Base-by-base conservation (phyloP, 2,329 filamentous ascomycete species). In the Fusarium anthophilum region DNA sequence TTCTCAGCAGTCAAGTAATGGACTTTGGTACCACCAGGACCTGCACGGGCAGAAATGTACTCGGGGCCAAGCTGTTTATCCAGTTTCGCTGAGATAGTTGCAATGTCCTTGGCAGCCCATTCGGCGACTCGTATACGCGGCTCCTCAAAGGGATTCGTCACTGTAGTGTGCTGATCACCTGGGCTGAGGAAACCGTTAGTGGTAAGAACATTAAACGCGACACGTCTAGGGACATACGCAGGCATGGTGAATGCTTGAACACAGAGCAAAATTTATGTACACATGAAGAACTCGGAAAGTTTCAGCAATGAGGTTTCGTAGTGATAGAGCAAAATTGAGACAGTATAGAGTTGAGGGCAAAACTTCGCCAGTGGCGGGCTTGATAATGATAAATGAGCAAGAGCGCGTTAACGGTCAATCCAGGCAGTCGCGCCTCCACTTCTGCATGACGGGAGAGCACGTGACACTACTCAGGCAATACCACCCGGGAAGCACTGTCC, bases 1-100 rank as follows among this genome's bases (percentile, higher is more conserved):
- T 99, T 99, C 80, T 98, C 96, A 3, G 95, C 95, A n/a, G 95
- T 91, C 58, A 99, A 88, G 83, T 99, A 99, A 81, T 97, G 94
- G 24, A 99, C 93, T 80, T 93, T 96, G 73, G 92, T 90, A 56
- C 95, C 95, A 15, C 92, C 93, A 18, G 95, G 92, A 6, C 96
- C 96, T 20, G 93, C 87, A 79, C 96, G 89, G 47, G 94, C 90
- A 5, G 96, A 98, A 66, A 99, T 94, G 82, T 97, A 99, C 84
- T 99, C 97, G 0, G 96, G 96, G 0, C 96, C 96, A 17, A 99
- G 90, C 80, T 98, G 95, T 80, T 95, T 97, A 80, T 98, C 94
- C 37, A 99, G 90, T 38, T 94, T 91, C 74, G 91, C 90, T 79
- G 98, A 93, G 20, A 99, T 87, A 1, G 94, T 96, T 28, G 95